Conservation (phyloP, 179 eudicot species). For the Sideroxylon spinosum region DNA sequence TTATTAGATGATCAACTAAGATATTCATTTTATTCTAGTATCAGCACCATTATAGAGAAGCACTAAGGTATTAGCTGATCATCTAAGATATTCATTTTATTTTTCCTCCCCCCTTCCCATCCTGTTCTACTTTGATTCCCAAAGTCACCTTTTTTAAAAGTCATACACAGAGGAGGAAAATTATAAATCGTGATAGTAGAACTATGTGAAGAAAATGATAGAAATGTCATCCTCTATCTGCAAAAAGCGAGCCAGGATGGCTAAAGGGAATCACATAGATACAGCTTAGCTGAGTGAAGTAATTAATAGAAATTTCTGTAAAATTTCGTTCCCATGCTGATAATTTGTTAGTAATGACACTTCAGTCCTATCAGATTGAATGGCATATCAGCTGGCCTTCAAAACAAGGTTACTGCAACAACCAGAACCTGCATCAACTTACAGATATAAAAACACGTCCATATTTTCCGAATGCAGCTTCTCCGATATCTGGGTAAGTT, state of each 20-base stretch:
- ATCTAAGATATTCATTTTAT: neutral
- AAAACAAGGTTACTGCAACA: neutral
- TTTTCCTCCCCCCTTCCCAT: no score
- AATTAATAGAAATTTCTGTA: no score
- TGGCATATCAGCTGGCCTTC: neutral
- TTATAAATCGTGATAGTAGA: no score
- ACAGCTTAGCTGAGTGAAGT: no score
- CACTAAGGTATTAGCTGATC: neutral
- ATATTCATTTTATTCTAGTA: neutral
- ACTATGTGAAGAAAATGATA: no score
- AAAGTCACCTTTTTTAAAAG: no score
- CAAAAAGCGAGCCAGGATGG: no score
- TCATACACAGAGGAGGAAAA: no score
- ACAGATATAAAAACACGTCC: constrained; percentile 85
- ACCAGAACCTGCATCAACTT: constrained; percentile 32
- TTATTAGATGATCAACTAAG: neutral
- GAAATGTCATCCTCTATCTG: no score
- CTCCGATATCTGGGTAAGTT: constrained; percentile 87
- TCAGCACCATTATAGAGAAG: constrained; percentile 17
- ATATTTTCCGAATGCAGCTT: constrained; percentile 89
- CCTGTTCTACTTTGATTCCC: no score
- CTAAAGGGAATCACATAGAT: no score
- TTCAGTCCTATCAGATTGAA: no score
- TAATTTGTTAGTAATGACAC: neutral
- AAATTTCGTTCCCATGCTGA: neutral